These are phyloP conservation scores for Gnaphalium uliginosum DNA, from an alignment of 129 eudicot species.

Conservation along the genomic window DNA sequence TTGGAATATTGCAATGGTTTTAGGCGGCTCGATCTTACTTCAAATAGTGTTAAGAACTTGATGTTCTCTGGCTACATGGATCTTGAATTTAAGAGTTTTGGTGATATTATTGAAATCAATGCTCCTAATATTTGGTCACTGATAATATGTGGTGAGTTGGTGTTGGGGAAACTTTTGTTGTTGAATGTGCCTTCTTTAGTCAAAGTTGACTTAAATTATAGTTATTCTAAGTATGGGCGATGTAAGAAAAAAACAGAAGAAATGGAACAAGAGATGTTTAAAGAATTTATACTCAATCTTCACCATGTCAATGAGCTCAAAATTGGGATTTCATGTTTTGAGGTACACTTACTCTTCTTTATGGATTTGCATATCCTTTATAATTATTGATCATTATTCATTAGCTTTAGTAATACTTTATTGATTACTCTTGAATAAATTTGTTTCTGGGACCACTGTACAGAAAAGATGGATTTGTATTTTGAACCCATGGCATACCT, in stretches of 20 bases:
- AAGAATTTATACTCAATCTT: not conserved
- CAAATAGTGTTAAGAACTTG: slow-evolving; percentile 25
- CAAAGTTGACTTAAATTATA: slow-evolving; percentile 16
- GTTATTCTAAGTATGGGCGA: not conserved
- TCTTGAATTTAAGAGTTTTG: not conserved
- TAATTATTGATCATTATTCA: too few species aligned
- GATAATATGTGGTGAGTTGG: too few species aligned
- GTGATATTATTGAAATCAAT: not conserved
- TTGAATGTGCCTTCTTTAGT: slow-evolving; percentile 2
- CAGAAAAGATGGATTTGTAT: too few species aligned
- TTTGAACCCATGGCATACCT: too few species aligned
- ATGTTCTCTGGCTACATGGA: slow-evolving; percentile 16
- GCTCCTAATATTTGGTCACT: too few species aligned
- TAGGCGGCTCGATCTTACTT: slow-evolving; percentile 10
- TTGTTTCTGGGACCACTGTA: too few species aligned
- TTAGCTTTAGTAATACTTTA: too few species aligned
- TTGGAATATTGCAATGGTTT: slow-evolving; percentile 2
- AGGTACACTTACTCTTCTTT: not conserved
- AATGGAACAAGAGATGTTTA: slow-evolving; percentile 23
- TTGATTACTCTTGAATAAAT: too few species aligned
- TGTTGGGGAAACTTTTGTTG: too few species aligned
- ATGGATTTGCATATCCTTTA: too few species aligned
- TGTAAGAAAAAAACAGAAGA: not conserved
- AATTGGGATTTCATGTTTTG: slow-evolving; percentile 5
- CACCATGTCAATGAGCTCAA: not conserved